Conservation (phyloP, 1,284 basidiomycete genomes). For the Tilletia walkeri region DNA sequence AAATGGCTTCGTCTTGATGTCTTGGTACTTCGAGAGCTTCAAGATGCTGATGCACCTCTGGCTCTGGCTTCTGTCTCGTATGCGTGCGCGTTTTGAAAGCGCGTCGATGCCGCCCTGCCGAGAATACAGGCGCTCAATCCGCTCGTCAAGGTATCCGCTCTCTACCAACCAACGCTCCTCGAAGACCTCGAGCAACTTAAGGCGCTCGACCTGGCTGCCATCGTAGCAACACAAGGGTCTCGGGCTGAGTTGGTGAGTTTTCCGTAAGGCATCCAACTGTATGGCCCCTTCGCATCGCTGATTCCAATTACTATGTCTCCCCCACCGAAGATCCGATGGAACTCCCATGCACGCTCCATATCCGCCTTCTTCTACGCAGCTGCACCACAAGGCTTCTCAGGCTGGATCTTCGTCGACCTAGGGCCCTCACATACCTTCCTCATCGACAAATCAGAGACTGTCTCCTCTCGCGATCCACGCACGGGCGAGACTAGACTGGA, state of each 20-base stretch:
- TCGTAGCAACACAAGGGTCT: conserved; percentile 54
- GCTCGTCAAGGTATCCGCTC: conserved; percentile 74
- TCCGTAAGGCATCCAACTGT: neutral
- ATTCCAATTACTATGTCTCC: conserved; percentile 25
- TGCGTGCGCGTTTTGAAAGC: conserved; percentile 60
- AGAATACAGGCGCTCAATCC: conserved; percentile 86
- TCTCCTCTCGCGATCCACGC: conserved; percentile 6
- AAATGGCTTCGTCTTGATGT: neutral
- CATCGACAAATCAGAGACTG: conserved; percentile 62
- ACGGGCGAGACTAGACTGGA: conserved; percentile 27
- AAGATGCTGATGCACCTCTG: neutral
- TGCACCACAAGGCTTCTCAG: conserved; percentile 82
- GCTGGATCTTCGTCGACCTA: conserved; percentile 92
- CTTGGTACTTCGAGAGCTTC: neutral
- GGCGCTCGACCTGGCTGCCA: conserved; percentile 57
- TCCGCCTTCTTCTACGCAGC: conserved; percentile 71
- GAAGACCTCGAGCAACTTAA: conserved; percentile 33
- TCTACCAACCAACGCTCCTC: conserved; percentile 58
- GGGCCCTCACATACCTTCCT: conserved; percentile 75
- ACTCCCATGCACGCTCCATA: conserved; percentile 67
- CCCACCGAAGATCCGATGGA: conserved; percentile 67
- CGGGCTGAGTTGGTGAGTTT: conserved; percentile 66
- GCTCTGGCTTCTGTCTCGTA: neutral
- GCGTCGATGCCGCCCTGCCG: conserved; percentile 75
- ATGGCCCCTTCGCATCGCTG: neutral